phyloP scores from a whole-genome alignment of 345 rosid species.

The Aquilaria sinensis region DNA sequence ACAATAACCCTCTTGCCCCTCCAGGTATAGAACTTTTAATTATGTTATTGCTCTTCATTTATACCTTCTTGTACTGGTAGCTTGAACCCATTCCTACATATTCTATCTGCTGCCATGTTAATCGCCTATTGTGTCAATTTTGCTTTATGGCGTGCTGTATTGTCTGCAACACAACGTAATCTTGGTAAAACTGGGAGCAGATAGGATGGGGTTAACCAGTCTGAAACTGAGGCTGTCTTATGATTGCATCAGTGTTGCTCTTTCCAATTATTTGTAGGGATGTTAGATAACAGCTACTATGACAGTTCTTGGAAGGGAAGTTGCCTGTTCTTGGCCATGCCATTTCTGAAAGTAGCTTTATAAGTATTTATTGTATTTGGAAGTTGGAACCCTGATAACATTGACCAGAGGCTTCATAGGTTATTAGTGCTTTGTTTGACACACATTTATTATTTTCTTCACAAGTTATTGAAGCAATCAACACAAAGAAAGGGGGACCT shows the following conservation, averaged over 20 bases:
- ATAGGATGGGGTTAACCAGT: neutral
- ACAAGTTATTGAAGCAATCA: constrained; percentile 51
- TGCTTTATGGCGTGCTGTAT: neutral
- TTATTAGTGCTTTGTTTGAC: neutral
- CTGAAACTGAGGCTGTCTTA: no score
- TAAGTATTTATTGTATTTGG: neutral
- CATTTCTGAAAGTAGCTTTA: neutral
- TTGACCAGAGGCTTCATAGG: neutral
- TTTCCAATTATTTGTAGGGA: no score
- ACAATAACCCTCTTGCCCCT: constrained; percentile 3
- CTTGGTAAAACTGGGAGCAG: neutral
- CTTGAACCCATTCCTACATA: no score
- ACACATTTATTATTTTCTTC: neutral
- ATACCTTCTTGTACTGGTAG: neutral
- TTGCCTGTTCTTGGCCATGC: neutral
- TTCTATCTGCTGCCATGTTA: no score
- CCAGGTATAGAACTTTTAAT: constrained; percentile 29
- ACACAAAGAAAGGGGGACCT: constrained; percentile 81
- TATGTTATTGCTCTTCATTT: constrained; percentile 1
- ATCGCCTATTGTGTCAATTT: neutral
- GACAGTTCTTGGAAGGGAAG: neutral
- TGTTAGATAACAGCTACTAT: no score
- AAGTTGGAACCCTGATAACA: neutral
- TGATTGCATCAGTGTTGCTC: no score
- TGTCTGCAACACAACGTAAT: neutral